Evolutionary conservation across 805 yeast genomes (phyloP).

Genomic region (Millerozyma miso): DNA sequence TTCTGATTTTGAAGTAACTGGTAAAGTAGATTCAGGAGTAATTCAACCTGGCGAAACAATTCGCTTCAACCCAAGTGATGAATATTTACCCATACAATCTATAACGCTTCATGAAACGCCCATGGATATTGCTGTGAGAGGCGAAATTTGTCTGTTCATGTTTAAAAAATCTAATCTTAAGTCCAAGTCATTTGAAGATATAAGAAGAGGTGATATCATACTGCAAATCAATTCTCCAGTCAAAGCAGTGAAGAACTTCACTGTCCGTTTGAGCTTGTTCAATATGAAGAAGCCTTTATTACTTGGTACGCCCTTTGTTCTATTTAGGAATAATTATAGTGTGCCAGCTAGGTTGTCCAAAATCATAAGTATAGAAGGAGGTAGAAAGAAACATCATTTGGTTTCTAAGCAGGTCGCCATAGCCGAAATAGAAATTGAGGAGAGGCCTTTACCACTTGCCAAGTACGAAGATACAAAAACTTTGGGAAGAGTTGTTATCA

Average conservation of each 20-base stretch:
- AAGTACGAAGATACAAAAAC: slow-evolving; percentile 44
- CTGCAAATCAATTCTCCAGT: slow-evolving; percentile 23
- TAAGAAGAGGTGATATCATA: slow-evolving; percentile 58
- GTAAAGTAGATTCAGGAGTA: slow-evolving; percentile 64
- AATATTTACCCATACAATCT: slow-evolving; percentile 40
- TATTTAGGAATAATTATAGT: slow-evolving; percentile 72
- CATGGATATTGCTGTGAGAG: slow-evolving; percentile 56
- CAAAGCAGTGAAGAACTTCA: slow-evolving; percentile 24
- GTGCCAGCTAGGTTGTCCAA: slow-evolving; percentile 63
- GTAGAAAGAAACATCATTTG: slow-evolving; percentile 45
- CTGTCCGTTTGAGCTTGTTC: slow-evolving; percentile 28
- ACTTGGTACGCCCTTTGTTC: slow-evolving; percentile 72
- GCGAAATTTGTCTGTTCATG: slow-evolving; percentile 50
- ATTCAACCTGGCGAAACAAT: slow-evolving; percentile 70
- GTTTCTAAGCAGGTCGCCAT: slow-evolving; percentile 56
- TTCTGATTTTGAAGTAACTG: slow-evolving; percentile 52
- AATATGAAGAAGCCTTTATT: slow-evolving; percentile 63
- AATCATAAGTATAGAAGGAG: slow-evolving; percentile 28
- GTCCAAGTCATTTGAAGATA: slow-evolving; percentile 48
- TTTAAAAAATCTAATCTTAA: slow-evolving; percentile 45
- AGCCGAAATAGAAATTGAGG: slow-evolving; percentile 51
- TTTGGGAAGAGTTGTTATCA: slow-evolving; percentile 64
- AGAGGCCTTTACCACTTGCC: slow-evolving; percentile 49
- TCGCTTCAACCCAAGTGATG: slow-evolving; percentile 50
- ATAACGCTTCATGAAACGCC: slow-evolving; percentile 29